Conservation (phyloP, 1,284 basidiomycete species). For the Trichosporon ovoides region DNA sequence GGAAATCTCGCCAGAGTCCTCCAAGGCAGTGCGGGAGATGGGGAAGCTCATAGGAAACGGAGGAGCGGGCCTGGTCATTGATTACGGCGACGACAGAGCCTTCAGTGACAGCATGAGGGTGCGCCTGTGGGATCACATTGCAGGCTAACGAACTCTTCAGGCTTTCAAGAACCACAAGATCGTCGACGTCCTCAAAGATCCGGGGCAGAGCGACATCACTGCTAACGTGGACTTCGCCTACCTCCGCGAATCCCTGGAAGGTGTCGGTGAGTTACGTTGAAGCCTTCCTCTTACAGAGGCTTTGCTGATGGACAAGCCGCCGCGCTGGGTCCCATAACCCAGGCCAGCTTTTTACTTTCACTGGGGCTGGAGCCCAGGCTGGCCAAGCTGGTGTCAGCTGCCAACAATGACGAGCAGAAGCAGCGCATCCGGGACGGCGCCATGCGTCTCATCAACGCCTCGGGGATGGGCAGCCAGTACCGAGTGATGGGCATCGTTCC, state of each 20-base stretch:
- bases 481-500: conserved; percentile 53
- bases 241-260: conserved; percentile 68
- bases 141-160: conserved; percentile 46
- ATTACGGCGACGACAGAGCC: conserved; percentile 76
- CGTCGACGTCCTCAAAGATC: conserved; percentile 75
- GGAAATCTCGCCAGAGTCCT: conserved; percentile 71
- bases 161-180: conserved; percentile 85
- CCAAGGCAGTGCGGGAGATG: conserved; percentile 61
- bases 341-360: conserved; percentile 63
- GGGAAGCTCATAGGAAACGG: conserved; percentile 57
- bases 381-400: conserved; percentile 55
- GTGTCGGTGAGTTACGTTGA: conserved; percentile 54
- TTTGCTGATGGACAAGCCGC: conserved; percentile 39
- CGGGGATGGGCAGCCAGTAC: conserved; percentile 58
- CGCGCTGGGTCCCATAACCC: conserved; percentile 62
- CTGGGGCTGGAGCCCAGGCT: conserved; percentile 66
- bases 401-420: conserved; percentile 51
- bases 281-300: background rate
- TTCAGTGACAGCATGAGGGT: conserved; percentile 78
- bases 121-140: conserved; percentile 30
- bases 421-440: conserved; percentile 51
- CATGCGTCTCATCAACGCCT: conserved; percentile 53
- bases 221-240: conserved; percentile 94
- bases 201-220: conserved; percentile 86
- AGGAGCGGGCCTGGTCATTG: conserved; percentile 78